phyloP scores from a whole-genome alignment of 1,284 basidiomycete species.

The Bjerkandera adusta region DNA sequence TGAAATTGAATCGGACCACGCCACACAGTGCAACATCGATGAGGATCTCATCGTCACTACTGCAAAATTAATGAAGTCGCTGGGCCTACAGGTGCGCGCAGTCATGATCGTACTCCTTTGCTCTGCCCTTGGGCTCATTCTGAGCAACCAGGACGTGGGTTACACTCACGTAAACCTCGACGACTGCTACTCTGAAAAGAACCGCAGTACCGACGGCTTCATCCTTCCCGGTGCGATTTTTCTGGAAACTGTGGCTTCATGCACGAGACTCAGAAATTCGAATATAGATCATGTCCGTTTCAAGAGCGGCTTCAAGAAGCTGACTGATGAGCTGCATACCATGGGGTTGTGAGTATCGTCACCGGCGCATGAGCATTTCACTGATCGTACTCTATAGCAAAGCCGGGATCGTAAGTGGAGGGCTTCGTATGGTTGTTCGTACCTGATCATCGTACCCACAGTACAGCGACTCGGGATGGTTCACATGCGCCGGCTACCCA shows the following conservation, averaged over 20 bases:
- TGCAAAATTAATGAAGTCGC: conserved; percentile 32
- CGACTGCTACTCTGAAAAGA: conserved; percentile 40
- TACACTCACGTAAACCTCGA: conserved; percentile 39
- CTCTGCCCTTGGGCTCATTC: background rate
- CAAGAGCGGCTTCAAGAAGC: conserved; percentile 42
- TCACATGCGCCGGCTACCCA: conserved; percentile 49
- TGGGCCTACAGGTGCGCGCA: conserved; percentile 33
- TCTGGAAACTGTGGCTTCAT: no score
- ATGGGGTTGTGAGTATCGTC: conserved; percentile 42
- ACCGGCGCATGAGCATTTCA: background rate
- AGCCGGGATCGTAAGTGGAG: conserved; percentile 30
- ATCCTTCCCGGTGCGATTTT: conserved; percentile 30
- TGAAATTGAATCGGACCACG: conserved; percentile 19
- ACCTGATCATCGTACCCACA: conserved; percentile 16
- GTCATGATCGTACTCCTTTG: no score
- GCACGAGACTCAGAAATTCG: background rate
- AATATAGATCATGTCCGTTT: conserved; percentile 33
- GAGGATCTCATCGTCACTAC: conserved; percentile 34
- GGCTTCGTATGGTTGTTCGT: no score
- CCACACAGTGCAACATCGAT: conserved; percentile 37
- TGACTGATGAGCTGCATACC: conserved; percentile 43
- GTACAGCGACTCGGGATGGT: conserved; percentile 55
- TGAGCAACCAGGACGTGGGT: conserved; percentile 29
- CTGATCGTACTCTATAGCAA: conserved; percentile 22
- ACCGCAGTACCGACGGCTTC: conserved; percentile 29